Evolutionary conservation across 257 asterid species (phyloP), one percentile per base, ranked within the genome.

Genomic region (Vinca minor): DNA sequence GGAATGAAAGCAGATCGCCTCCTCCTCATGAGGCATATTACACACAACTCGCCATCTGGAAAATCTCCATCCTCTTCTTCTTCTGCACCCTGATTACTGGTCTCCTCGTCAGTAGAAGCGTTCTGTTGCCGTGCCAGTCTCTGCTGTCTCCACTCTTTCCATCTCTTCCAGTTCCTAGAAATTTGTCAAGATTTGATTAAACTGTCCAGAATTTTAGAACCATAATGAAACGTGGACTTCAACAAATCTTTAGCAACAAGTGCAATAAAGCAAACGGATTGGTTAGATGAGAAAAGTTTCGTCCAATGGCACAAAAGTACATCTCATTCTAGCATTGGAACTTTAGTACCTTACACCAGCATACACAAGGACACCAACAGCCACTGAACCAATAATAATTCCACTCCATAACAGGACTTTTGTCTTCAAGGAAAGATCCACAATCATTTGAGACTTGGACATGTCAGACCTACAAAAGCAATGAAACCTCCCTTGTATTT

Each of bases 31-130:
- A 89, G 74, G 79, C 98, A 93, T 44, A 87, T 72, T 47, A 85
- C 98, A 64, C 98, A 93, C 35, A 93, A 78, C 81, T 84, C 94
- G 21, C 97, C 96, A 47, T 87, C 96, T 0, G 87, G 83, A 56
- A 89, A 82, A 18, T 85, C 85, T 59, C 74, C 87, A 12, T 74
- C 36, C 38, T 86, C 98, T 42, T 88, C 98, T 31, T 83, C 98
- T 14, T 69, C 67, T 44, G 63, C 72, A 54, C 36, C 79, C 63
- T 78, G 84, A 12, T 76, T 44, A 23, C 65, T 45, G 45, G 66
- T 29, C 18, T 75, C 87, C 50, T 45, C 53, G 59, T 31, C 44
- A 20, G 72, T 65, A 32, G 87, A 48, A 69, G 68, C 26, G 65
- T 68, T 75, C 65, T 69, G 91, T 70, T 67, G 83, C 66, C 62